Percentiles rank a stretch among this genome's conserved stretches.
Evolutionary conservation across 225 moss, liverwort and hornwort genomes (phyloP).

Genomic region (Rhytidiadelphus loreus): DNA sequence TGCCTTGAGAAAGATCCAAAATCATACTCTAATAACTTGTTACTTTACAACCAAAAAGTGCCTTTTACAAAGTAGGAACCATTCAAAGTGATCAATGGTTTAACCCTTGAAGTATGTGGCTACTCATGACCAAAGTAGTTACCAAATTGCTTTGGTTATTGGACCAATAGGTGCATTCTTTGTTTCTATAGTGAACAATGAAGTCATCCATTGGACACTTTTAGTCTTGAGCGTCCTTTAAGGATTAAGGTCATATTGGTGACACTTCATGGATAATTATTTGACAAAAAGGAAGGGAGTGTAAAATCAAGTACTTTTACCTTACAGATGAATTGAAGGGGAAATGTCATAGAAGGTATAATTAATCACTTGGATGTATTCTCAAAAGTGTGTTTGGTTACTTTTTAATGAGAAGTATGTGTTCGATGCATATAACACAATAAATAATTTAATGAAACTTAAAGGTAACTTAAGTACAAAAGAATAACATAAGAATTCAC

Average conservation of each 20-base stretch:
- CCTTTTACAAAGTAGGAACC: neutral
- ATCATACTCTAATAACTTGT: neutral
- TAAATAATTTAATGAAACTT: neutral
- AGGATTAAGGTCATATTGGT: neutral
- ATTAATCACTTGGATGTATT: too few species aligned
- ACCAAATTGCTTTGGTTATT: too few species aligned
- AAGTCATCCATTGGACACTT: too few species aligned
- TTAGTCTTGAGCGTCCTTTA: too few species aligned
- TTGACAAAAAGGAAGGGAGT: neutral
- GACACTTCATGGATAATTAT: neutral
- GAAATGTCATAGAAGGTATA: neutral
- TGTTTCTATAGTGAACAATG: too few species aligned
- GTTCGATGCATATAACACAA: neutral
- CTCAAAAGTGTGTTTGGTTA: too few species aligned
- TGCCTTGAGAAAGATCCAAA: neutral
- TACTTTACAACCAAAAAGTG: neutral
- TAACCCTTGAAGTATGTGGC: neutral
- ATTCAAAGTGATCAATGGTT: neutral
- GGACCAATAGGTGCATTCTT: too few species aligned
- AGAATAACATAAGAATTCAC: neutral
- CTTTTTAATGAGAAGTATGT: neutral
- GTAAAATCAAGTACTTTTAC: neutral
- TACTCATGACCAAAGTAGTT: too few species aligned
- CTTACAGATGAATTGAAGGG: neutral
- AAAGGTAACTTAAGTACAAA: neutral